Evolutionary conservation across 345 rosid species (phyloP).

Genomic region (Sapria himalayana): DNA sequence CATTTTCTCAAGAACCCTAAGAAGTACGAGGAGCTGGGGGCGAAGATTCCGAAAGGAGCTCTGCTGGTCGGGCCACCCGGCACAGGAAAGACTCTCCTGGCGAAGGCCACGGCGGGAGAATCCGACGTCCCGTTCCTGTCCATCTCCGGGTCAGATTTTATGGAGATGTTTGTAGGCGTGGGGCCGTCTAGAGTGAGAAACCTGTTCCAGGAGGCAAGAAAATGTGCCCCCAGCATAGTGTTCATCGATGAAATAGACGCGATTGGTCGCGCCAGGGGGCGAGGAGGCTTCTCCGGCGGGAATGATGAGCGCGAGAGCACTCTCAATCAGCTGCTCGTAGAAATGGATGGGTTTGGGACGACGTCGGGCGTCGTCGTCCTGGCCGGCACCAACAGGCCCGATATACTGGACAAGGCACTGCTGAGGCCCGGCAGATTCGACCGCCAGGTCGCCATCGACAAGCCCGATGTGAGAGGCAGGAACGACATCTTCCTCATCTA

Average conservation of each 20-base stretch:
- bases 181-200: conserved; percentile 94
- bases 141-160: conserved; percentile 89
- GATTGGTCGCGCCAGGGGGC: conserved; percentile 90
- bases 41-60: conserved; percentile 90
- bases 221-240: conserved; percentile 70
- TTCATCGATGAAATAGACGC: conserved; percentile 97
- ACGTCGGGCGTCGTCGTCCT: conserved; percentile 87
- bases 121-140: conserved; percentile 85
- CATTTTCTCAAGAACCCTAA: conserved; percentile 86
- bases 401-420: conserved; percentile 81
- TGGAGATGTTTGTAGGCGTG: conserved; percentile 99
- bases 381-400: conserved; percentile 95
- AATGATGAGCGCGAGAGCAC: conserved; percentile 97
- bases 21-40: conserved; percentile 87
- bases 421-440: conserved; percentile 85
- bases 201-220: conserved; percentile 92
- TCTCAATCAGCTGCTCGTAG: conserved; percentile 71
- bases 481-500: conserved; percentile 74
- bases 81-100: conserved; percentile 91
- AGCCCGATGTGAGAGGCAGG: conserved; percentile 86
- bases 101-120: conserved; percentile 96
- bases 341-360: conserved; percentile 97
- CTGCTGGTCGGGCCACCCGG: conserved; percentile 93
- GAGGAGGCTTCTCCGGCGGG: conserved; percentile 67
- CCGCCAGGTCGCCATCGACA: conserved; percentile 70